These are phyloP conservation scores for Detonula confervacea DNA, from an alignment of 352 stramenopile species.

Conservation along the genomic window DNA sequence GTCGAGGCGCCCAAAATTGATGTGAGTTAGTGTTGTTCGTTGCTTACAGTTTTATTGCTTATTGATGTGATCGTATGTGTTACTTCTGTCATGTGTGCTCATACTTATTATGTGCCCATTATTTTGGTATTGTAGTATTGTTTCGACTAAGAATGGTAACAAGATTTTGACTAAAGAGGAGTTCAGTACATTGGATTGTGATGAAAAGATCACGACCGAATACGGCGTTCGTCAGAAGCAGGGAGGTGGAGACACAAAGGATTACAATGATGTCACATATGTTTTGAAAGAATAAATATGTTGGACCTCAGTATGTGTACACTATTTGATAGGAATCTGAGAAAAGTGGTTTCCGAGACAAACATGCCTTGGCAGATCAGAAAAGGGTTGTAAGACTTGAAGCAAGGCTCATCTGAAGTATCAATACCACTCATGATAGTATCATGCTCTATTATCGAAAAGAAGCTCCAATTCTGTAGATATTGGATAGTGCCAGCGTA, in stretches of 20 bases:
- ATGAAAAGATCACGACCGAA: conserved; percentile 17
- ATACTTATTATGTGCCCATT: neutral
- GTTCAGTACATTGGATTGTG: conserved; percentile 15
- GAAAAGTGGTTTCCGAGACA: neutral
- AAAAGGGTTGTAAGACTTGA: neutral
- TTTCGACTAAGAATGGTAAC: conserved; percentile 13
- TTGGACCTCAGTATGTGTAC: neutral
- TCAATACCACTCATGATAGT: no score
- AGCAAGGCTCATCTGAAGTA: neutral
- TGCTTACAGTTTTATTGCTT: neutral
- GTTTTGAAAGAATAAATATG: conserved; percentile 21
- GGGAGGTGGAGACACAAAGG: conserved; percentile 23
- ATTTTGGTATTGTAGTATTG: conserved; percentile 1
- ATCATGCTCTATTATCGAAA: neutral
- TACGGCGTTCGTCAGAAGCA: conserved; percentile 30
- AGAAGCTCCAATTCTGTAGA: neutral
- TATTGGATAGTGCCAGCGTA: neutral
- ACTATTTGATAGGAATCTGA: neutral
- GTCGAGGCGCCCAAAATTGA: conserved; percentile 17
- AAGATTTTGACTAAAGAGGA: conserved; percentile 27
- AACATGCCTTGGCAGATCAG: neutral
- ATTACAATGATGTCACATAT: conserved; percentile 31
- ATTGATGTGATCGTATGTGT: no score
- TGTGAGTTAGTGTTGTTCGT: conserved; percentile 11
- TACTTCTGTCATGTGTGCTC: no score